Base-by-base conservation (phyloP, 495 filamentous ascomycete species). In the Penicillium pancosmium region DNA sequence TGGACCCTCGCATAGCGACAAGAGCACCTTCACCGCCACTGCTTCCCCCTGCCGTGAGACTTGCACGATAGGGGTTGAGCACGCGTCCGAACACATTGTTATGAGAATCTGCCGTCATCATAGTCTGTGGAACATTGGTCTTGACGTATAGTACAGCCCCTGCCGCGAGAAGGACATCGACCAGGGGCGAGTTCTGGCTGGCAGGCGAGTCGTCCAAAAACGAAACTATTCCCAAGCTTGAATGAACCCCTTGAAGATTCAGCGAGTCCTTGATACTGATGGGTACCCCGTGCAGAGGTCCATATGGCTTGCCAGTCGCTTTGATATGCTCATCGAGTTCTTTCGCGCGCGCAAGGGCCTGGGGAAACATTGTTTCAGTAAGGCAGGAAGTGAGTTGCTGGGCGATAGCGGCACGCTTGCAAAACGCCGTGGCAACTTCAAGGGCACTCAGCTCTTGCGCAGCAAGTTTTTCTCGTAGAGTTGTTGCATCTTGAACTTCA, bases 1-100 rank as follows among this genome's bases (percentile, higher is more conserved):
- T 70, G 4, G 78, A 82, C 7, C 87, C 86, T 5, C 81, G 70
- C 21, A 86, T 61, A 0, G 78, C 84, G 4, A 88, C 48, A 10
- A 90, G 68, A 1, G 86, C 85, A 0, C 80, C 84, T 65, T 91
- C 87, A 25, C 87, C 88, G 9, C 87, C 86, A 3, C 80, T 80
- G 23, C 78, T 83, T 1, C 87, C 87, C 5, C 87, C 87, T 5
- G 77, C 54, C 0, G 80, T 84, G 5, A 87, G 62, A 0, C 63
- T 68, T 2, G 62, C 70, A 57, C 84, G 80, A 60, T 74, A 73
- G 0, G 87, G 84, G 65, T 86, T 88, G 1, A 81, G 67, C 0
- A 82, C 82, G 1, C 66, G 75, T 31, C 80, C 78, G 44, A 67
- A 70, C 5, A 75, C 66, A 40, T 73, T 68, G 40, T 72, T 77